Evolutionary conservation across 306 rosid species (phyloP), one percentile per base, ranked within the genome.

Genomic region (Rosa persica): DNA sequence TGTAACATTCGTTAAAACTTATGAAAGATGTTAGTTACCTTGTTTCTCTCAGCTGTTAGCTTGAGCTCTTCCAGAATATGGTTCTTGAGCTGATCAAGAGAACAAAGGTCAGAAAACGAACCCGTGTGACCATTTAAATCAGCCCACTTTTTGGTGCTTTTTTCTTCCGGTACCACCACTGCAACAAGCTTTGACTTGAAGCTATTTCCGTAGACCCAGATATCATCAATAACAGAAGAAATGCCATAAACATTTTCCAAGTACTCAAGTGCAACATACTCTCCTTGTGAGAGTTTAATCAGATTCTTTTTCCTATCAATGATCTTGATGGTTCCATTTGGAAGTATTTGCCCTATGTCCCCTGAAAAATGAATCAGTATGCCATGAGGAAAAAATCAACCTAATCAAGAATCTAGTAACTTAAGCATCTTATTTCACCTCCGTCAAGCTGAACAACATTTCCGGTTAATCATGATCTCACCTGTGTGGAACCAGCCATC

Each of bases 401-500:
- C 65, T 55, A 55, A 20, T 55, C 23, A 55, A 55, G 5, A 20
- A 55, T 55, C 66, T 0, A 5, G 66, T 27, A 27, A 25, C 40
- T 27, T 58, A 58, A 58, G 30, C 34, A 58, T 58, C 36, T 58
- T 23, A 22, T 58, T 23, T 58, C 11, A 62, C n/a, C 4, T 12
- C 16, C 30, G 9, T 25, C 36, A 9, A 7, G 64, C 38, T 12
- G 38, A 13, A 10, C 17, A 62, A 55, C 3, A 7, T 55, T 20
- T 20, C 16, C 25, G 0, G 27, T n/a, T 30, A 38, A 72, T 49
- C 17, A 70, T 70, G 9, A 70, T 6, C 5, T n/a, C 67, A 87
- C 91, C 97, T 82, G 98, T 91, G 76, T 93, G 97, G 83, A 93
- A 91, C 98, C 98, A 93, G 46, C 98, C 98, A 74, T 91, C 97